Evolutionary conservation across 805 yeast genomes (phyloP), one percentile per base, ranked within the genome.

Genomic region (Isabelozyma pseudorhagii): DNA sequence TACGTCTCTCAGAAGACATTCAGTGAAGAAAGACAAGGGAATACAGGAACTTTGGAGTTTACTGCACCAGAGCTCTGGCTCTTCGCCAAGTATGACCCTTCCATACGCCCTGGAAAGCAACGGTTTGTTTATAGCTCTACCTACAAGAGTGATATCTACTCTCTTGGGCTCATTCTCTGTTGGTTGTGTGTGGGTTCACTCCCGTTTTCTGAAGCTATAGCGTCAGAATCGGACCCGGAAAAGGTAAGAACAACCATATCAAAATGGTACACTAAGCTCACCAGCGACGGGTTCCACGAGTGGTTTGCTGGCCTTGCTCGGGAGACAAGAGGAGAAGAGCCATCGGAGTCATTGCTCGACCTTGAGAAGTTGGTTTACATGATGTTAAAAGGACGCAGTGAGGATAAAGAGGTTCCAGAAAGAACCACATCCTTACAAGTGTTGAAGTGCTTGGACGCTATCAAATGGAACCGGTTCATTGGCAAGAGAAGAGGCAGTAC

Each of bases 21-120:
- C 34, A 34, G 38, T 40, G 71, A 91, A 44, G 74, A 76, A 8
- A 84, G 92, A 1, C 84, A 91, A 5, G 97, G 97, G 0, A 80
- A 84, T 41, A 91, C 97, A 0, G 97, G 97, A 0, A 91, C 97
- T 0, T 60, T 90, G 7, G 97, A 90, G 59, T 91, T 83, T 58
- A 84, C 90, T 17, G 96, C 97, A 0, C 97, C 97, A 0, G 96
- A 90, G 57, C 72, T 88, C 9, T 75, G 89, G 57, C 61, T 73
- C 2, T 60, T 53, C 40, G 54, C 65, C 7, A 52, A 53, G 29
- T 49, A 48, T 39, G 61, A 58, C 34, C 62, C 63, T 40, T 21
- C 52, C 42, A 17, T 54, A 29, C 58, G 58, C 5, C 52, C 62
- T 1, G 79, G 69, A 5, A 54, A 57, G 15, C 71, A 79, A 17